A percentile compares a stretch with the other conserved stretches of the same genome.
These are phyloP conservation scores for Pyrenophora graminea DNA, from an alignment of 2,329 filamentous ascomycete species.

Conservation along the genomic window DNA sequence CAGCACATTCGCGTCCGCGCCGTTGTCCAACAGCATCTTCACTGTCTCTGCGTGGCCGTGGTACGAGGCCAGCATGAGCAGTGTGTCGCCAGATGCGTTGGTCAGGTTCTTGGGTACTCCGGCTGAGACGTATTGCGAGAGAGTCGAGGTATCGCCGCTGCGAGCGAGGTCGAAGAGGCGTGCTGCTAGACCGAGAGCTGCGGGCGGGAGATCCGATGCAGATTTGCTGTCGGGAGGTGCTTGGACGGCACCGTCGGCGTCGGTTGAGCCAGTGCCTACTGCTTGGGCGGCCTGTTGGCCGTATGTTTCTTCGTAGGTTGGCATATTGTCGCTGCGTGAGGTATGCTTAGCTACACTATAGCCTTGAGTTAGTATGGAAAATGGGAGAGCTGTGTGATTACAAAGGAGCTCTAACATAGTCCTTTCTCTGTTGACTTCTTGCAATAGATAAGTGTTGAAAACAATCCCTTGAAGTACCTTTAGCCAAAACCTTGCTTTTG, in stretches of 20 bases:
- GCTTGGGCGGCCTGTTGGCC: conserved; percentile 8
- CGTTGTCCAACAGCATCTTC: conserved; percentile 62
- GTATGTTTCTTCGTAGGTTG: conserved; percentile 20
- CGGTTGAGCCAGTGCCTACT: conserved; percentile 6
- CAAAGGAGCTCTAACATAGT: too few relatives aligned
- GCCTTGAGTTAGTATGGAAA: background rate
- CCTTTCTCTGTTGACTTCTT: too few relatives aligned
- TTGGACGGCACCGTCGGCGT: conserved; percentile 4
- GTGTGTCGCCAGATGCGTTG: conserved; percentile 73
- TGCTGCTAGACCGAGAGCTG: conserved; percentile 67
- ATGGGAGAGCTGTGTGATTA: too few relatives aligned
- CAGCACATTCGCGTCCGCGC: conserved; percentile 68
- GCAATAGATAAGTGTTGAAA: too few relatives aligned
- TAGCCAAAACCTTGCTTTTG: too few relatives aligned
- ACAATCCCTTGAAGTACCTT: too few relatives aligned
- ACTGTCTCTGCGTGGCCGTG: conserved; percentile 67
- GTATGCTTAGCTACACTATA: background rate
- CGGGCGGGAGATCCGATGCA: conserved; percentile 58
- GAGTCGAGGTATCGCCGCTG: conserved; percentile 59
- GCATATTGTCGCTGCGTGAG: conserved; percentile 10
- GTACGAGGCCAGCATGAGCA: conserved; percentile 75
- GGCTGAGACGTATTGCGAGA: conserved; percentile 66
- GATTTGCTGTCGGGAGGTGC: conserved; percentile 11
- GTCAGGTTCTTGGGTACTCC: conserved; percentile 72
- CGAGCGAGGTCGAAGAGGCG: conserved; percentile 71